Conservation (phyloP, 2,329 filamentous ascomycete species). For the Orbilia ellipsospora region DNA sequence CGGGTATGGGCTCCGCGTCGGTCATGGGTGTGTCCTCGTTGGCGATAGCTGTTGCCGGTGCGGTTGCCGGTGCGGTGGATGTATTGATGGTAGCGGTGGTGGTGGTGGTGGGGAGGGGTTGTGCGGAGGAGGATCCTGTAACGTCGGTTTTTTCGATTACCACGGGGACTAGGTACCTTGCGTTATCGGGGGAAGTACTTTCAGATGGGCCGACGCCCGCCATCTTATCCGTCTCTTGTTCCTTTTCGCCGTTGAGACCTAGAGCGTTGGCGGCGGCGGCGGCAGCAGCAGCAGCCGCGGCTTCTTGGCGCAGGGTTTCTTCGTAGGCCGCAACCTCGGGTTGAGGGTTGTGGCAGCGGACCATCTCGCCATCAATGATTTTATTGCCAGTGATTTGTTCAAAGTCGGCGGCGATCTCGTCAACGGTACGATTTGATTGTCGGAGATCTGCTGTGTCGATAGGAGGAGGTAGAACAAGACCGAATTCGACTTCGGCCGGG, state of each 20-base stretch:
- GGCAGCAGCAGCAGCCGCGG: conserved; percentile 30
- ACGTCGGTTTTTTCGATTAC: conserved; percentile 54
- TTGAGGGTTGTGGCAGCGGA: conserved; percentile 37
- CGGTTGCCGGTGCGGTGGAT: neutral
- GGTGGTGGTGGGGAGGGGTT: conserved; percentile 16
- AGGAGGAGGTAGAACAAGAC: conserved; percentile 26
- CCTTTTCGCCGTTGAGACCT: conserved; percentile 20
- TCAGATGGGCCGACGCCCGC: conserved; percentile 48
- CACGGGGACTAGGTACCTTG: conserved; percentile 54
- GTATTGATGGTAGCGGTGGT: neutral
- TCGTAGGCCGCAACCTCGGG: conserved; percentile 45
- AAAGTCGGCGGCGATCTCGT: conserved; percentile 38
- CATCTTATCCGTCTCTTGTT: conserved; percentile 46
- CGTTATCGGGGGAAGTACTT: conserved; percentile 54
- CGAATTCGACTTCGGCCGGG: conserved; percentile 27
- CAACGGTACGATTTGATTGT: conserved; percentile 19
- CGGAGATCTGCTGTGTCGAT: conserved; percentile 20
- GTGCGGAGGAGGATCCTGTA: conserved; percentile 48
- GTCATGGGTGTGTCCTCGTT: conserved; percentile 44
- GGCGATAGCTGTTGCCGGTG: neutral
- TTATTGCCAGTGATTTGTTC: conserved; percentile 28
- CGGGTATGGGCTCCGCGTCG: conserved; percentile 33
- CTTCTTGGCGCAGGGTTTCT: conserved; percentile 30
- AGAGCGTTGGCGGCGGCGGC: conserved; percentile 19
- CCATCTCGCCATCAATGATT: conserved; percentile 28